A percentile compares a stretch with the other conserved stretches of the same genome.
phyloP scores from a whole-genome alignment of 306 rosid genomes.

The Gillenia trifoliata region DNA sequence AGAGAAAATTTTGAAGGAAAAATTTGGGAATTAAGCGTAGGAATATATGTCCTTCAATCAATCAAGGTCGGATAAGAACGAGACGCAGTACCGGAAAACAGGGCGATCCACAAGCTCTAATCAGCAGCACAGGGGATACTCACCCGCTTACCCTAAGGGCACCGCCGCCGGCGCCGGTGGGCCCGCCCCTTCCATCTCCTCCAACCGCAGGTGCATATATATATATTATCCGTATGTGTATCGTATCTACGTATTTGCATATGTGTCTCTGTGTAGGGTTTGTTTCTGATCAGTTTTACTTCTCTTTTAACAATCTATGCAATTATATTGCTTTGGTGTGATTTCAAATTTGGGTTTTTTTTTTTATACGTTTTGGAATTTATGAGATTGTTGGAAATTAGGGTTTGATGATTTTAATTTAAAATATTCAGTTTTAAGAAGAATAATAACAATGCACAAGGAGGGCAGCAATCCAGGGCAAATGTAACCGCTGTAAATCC shows the following conservation, averaged over 20 bases:
- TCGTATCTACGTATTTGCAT: background rate
- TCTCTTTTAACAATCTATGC: background rate
- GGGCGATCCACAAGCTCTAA: constrained; percentile 75
- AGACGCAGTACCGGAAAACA: constrained; percentile 52
- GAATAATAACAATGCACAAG: constrained; percentile 74
- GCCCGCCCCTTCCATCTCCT: constrained; percentile 50
- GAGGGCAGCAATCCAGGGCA: constrained; percentile 81
- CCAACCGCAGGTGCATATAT: constrained; percentile 41
- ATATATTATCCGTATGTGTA: background rate
- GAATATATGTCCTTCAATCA: constrained; percentile 99
- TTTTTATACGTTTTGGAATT: background rate
- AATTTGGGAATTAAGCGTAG: constrained; percentile 39
- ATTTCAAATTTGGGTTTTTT: background rate
- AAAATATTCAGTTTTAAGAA: constrained; percentile 52
- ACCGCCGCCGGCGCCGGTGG: constrained; percentile 64
- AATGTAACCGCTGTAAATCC: constrained; percentile 48
- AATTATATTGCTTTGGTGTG: constrained; percentile 12
- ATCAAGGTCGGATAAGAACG: constrained; percentile 84
- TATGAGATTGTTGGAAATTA: background rate
- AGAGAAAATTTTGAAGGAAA: constrained; percentile 20
- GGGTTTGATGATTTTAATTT: constrained; percentile 11
- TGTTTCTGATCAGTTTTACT: background rate
- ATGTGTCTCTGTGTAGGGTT: background rate
- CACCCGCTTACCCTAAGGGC: constrained; percentile 55
- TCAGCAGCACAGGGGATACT: constrained; percentile 59